A percentile compares a stretch with the other conserved stretches of the same genome.
phyloP scores from a whole-genome alignment of 768 basidiomycete species.

The Omphalotus guepiniiformis region DNA sequence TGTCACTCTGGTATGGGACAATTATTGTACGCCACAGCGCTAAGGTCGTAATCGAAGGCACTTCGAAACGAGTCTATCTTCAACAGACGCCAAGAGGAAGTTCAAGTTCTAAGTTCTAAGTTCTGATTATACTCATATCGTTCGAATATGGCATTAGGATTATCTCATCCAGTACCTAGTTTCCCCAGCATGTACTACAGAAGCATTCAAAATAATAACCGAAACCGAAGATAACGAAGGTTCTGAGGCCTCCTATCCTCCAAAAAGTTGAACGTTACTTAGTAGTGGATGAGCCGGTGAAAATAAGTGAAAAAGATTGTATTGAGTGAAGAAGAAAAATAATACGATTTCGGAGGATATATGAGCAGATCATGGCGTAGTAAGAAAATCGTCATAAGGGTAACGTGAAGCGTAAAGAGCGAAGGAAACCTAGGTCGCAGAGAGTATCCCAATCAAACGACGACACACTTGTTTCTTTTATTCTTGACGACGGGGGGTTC shows the following conservation, averaged over 20 bases:
- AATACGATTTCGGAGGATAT: slow-evolving; percentile 14
- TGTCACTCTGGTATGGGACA: no score
- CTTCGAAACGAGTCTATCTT: no score
- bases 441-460: slow-evolving; percentile 53
- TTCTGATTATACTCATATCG: no score
- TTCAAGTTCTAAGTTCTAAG: no score
- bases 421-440: slow-evolving; percentile 19
- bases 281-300: slow-evolving; percentile 8
- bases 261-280: slow-evolving; percentile 8
- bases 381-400: slow-evolving; percentile 13
- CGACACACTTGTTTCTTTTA: slow-evolving; percentile 74
- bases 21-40: no score
- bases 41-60: no score
- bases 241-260: slow-evolving; percentile 7
- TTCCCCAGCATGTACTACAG: slow-evolving; percentile 5
- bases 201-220: slow-evolving; percentile 6
- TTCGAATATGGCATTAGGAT: neutral
- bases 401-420: slow-evolving; percentile 18
- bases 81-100: no score
- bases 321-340: slow-evolving; percentile 23
- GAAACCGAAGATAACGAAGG: slow-evolving; percentile 6
- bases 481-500: slow-evolving; percentile 93
- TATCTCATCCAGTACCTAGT: slow-evolving; percentile 7
- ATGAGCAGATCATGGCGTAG: slow-evolving; percentile 11
- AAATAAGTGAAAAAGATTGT: slow-evolving; percentile 11